Conservation (phyloP, 805 yeast species). For the Ogataea chonburiensis region DNA sequence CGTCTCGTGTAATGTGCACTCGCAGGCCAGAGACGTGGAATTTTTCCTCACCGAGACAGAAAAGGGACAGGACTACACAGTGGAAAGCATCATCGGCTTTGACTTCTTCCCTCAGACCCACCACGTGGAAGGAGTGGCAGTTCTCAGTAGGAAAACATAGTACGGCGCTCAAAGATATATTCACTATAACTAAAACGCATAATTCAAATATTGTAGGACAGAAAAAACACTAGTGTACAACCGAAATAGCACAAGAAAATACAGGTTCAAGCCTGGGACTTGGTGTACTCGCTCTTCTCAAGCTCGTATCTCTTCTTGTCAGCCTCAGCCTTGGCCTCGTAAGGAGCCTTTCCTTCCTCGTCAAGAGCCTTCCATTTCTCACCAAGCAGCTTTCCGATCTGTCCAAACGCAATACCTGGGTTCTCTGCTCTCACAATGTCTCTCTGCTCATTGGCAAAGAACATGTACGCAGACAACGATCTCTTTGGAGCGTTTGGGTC, state of each 20-base stretch:
- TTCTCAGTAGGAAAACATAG: slow-evolving; percentile 31
- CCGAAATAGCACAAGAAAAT: slow-evolving; percentile 11
- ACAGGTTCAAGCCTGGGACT: slow-evolving; percentile 24
- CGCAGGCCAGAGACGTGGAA: slow-evolving; percentile 93
- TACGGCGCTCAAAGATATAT: slow-evolving; percentile 7
- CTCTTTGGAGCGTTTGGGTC: slow-evolving; percentile 99
- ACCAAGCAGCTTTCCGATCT: slow-evolving; percentile 92
- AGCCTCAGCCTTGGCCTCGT: slow-evolving; percentile 88
- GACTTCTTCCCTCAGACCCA: slow-evolving; percentile 81
- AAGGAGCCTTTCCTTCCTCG: slow-evolving; percentile 82
- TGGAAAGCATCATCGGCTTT: slow-evolving; percentile 88
- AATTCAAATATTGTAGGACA: slow-evolving; percentile 4
- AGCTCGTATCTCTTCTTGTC: slow-evolving; percentile 98
- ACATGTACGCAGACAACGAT: slow-evolving; percentile 97
- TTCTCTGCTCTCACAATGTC: slow-evolving; percentile 93
- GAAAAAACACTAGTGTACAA: slow-evolving; percentile 22
- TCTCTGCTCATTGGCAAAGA: slow-evolving; percentile 97
- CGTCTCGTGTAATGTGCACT: slow-evolving; percentile 95
- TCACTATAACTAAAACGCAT: slow-evolving; percentile 9
- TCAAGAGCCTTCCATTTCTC: slow-evolving; percentile 93
- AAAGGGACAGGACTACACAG: slow-evolving; percentile 59
- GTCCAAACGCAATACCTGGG: slow-evolving; percentile 95
- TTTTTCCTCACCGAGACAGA: slow-evolving; percentile 69
- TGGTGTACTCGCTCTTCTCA: slow-evolving; percentile 83
- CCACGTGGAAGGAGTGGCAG: slow-evolving; percentile 56